Evolutionary conservation across 768 basidiomycete species (phyloP).

Genomic region (Pilatotrama ljubarskyi): DNA sequence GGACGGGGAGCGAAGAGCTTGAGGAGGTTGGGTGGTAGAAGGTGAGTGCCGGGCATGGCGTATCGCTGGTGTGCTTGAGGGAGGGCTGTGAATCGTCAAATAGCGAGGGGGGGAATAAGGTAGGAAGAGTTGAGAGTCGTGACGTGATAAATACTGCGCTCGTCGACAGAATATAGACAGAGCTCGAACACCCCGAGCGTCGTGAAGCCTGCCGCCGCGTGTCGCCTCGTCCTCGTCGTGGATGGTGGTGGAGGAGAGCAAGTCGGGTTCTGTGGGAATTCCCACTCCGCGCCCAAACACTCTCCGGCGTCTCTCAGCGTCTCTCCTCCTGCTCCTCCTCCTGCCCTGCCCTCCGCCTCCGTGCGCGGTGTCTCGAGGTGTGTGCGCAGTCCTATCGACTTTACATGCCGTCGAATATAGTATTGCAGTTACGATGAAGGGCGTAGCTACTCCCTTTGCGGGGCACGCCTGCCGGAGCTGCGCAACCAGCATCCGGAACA

Average conservation of each 20-base stretch:
- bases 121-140: background rate
- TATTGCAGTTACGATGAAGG: background rate
- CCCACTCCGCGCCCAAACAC: background rate
- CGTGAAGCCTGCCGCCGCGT: constrained; percentile 10
- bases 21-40: constrained; percentile 93
- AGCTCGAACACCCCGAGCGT: constrained; percentile 9
- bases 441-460: background rate
- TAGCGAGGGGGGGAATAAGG: constrained; percentile 4
- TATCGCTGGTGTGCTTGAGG: background rate
- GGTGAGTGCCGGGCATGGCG: constrained; percentile 70
- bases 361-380: background rate
- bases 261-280: constrained; percentile 9
- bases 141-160: constrained; percentile 18
- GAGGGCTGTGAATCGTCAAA: background rate
- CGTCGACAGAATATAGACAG: constrained; percentile 13
- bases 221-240: background rate
- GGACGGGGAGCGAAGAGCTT: constrained; percentile 96
- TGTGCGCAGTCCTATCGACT: background rate
- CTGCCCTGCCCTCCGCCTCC: background rate
- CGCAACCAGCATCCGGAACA: constrained; percentile 8
- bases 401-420: too few relatives aligned
- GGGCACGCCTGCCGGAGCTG: constrained; percentile 16
- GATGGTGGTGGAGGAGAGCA: constrained; percentile 11
- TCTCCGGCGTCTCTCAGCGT: background rate
- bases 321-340: background rate